Conservation (phyloP, 805 yeast genomes). For the Candida hungchunana region DNA sequence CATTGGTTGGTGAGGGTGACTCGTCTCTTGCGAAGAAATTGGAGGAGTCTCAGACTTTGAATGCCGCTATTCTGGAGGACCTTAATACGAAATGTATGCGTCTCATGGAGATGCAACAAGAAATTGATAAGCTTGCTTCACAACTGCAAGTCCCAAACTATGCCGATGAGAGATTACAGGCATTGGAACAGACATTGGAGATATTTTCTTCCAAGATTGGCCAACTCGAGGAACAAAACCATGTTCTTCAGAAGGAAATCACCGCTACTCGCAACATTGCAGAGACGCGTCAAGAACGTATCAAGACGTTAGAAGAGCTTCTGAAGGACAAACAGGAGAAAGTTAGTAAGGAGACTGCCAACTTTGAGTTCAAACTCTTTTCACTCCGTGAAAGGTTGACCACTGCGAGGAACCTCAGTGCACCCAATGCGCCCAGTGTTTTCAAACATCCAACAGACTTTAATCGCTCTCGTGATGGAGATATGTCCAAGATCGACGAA, state of each 20-base stretch:
- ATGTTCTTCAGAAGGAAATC: conserved; percentile 51
- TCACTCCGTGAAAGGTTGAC: conserved; percentile 18
- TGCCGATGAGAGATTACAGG: conserved; percentile 44
- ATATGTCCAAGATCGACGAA: conserved; percentile 10
- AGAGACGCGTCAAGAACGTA: conserved; percentile 52
- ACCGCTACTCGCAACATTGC: conserved; percentile 51
- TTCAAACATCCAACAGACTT: neutral
- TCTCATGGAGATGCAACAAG: conserved; percentile 37
- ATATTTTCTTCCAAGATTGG: conserved; percentile 54
- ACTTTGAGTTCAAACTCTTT: conserved; percentile 15
- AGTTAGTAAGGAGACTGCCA: conserved; percentile 2
- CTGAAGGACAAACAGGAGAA: conserved; percentile 39
- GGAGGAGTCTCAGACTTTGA: conserved; percentile 20
- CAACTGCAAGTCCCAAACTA: conserved; percentile 23
- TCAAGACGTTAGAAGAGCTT: conserved; percentile 46
- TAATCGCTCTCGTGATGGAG: conserved; percentile 1
- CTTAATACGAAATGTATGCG: conserved; percentile 25
- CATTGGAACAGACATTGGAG: conserved; percentile 54
- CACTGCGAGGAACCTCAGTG: conserved; percentile 29
- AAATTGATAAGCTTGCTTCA: conserved; percentile 36
- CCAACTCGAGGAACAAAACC: conserved; percentile 61
- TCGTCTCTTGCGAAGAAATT: conserved; percentile 9
- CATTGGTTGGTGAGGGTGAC: conserved; percentile 3
- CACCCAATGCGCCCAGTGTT: conserved; percentile 9
- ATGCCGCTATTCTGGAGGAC: conserved; percentile 22